A percentile compares a stretch with the other conserved stretches of the same genome.
Evolutionary conservation across 1,284 basidiomycete genomes (phyloP).

Genomic region (Tilletia indica): DNA sequence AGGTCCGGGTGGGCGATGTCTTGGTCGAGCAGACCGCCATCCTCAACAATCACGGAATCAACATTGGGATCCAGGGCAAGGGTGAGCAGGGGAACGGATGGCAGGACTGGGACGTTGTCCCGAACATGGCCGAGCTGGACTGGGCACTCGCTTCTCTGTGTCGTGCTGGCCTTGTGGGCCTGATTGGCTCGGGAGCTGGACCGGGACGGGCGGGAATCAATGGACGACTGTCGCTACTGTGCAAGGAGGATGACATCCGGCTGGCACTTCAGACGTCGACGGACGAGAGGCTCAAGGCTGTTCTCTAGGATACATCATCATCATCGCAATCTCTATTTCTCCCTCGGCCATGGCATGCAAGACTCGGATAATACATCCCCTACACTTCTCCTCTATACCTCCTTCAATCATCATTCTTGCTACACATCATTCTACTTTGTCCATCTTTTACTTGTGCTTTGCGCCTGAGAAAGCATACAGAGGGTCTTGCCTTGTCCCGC

Average conservation of each 20-base stretch:
- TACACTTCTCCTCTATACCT: too few species aligned
- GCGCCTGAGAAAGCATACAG: neutral
- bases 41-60: constrained; percentile 37
- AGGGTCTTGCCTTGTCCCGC: neutral
- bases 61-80: neutral
- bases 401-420: neutral
- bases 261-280: constrained; percentile 40
- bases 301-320: neutral
- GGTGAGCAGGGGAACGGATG: neutral
- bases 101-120: constrained; percentile 9
- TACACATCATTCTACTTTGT: neutral
- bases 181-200: constrained; percentile 47
- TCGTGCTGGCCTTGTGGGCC: constrained; percentile 41
- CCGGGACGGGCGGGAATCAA: constrained; percentile 39
- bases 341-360: too few species aligned
- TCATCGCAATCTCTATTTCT: too few species aligned
- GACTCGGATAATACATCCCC: too few species aligned
- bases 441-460: neutral
- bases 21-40: constrained; percentile 37
- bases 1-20: constrained; percentile 80
- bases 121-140: constrained; percentile 25
- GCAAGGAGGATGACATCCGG: constrained; percentile 50
- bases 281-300: constrained; percentile 25
- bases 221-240: constrained; percentile 42
- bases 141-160: constrained; percentile 38